A percentile compares a stretch with the other conserved stretches of the same genome.
phyloP scores from a whole-genome alignment of 176 grass and related monocot genomes.

The Poa annua region DNA sequence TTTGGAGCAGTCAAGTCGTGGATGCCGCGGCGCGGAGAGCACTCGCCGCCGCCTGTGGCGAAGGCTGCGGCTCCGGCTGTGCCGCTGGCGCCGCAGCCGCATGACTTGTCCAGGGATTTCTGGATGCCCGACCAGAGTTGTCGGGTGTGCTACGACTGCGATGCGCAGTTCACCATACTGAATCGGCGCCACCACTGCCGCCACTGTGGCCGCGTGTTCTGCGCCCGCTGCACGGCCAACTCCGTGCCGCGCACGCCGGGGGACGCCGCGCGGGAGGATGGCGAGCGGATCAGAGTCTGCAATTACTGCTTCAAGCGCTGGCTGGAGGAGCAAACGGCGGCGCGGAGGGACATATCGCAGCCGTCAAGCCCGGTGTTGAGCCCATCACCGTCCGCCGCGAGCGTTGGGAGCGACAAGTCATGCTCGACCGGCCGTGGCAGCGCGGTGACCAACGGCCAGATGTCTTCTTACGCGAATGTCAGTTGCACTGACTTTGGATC shows the following conservation, averaged over 20 bases:
- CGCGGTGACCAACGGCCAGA: slow-evolving; percentile 50
- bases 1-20: slow-evolving; percentile 72
- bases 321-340: slow-evolving; percentile 49
- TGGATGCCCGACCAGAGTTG: slow-evolving; percentile 99
- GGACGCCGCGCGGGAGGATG: slow-evolving; percentile 57
- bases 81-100: slow-evolving; percentile 7
- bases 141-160: slow-evolving; percentile 94
- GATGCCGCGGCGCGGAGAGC: slow-evolving; percentile 74
- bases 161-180: slow-evolving; percentile 86
- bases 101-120: slow-evolving; percentile 72
- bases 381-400: slow-evolving; percentile 58
- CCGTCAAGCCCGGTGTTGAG: slow-evolving; percentile 54
- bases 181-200: slow-evolving; percentile 96
- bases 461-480: slow-evolving; percentile 47
- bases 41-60: slow-evolving; percentile 39
- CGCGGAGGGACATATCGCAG: slow-evolving; percentile 34
- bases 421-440: slow-evolving; percentile 59
- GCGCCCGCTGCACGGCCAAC: slow-evolving; percentile 82
- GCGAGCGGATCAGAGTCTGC: slow-evolving; percentile 84
- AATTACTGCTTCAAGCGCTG: slow-evolving; percentile 84
- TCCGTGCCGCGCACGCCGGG: slow-evolving; percentile 55
- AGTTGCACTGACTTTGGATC: slow-evolving; percentile 45
- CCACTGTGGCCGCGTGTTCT: slow-evolving; percentile 93
- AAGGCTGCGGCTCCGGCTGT: neutral
- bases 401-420: slow-evolving; percentile 68